Evolutionary conservation across 306 rosid species (phyloP).

Genomic region (Begonia loranthoides): DNA sequence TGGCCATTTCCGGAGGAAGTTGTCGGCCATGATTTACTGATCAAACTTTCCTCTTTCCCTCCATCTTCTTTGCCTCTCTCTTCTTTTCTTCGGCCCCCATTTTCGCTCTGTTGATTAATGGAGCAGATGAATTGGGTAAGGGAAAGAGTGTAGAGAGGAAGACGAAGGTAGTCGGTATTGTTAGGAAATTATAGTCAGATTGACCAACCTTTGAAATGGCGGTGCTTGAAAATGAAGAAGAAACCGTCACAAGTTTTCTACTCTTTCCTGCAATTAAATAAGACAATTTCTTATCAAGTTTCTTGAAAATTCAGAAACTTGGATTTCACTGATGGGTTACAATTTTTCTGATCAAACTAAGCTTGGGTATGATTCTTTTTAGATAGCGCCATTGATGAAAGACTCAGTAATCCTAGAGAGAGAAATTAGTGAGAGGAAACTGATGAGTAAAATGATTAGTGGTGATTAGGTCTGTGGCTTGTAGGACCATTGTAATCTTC

Average conservation of each 20-base stretch:
- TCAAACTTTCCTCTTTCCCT: background rate
- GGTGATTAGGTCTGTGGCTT: background rate
- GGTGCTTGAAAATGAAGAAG: background rate
- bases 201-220: background rate
- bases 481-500: too few species aligned
- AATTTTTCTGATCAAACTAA: too few species aligned
- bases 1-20: too few species aligned
- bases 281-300: too few species aligned
- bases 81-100: background rate
- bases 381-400: background rate
- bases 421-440: background rate
- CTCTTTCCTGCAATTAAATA: background rate
- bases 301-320: too few species aligned
- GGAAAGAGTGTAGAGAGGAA: too few species aligned
- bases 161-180: too few species aligned
- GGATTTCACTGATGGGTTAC: too few species aligned
- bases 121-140: too few species aligned
- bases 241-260: background rate
- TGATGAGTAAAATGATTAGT: background rate
- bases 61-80: background rate
- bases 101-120: too few species aligned
- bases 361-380: too few species aligned
- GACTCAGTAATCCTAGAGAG: background rate
- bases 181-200: background rate
- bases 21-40: background rate